Evolutionary conservation across 2,329 filamentous ascomycete species (phyloP).

Genomic region (Neurospora sp.): DNA sequence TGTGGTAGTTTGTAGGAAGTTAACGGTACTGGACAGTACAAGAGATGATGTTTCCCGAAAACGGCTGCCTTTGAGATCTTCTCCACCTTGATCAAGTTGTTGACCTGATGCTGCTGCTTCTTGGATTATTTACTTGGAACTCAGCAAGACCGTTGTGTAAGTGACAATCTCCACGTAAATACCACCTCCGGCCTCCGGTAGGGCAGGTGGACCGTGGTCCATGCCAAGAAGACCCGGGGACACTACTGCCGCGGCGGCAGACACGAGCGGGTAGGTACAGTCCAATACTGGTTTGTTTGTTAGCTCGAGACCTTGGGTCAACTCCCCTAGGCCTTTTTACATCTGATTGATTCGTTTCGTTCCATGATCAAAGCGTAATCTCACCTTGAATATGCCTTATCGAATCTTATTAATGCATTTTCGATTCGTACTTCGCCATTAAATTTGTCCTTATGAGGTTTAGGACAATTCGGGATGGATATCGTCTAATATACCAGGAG

Average conservation of each 20-base stretch:
- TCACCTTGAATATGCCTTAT: too few species aligned
- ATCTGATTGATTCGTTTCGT: too few species aligned
- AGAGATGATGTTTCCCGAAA: not conserved
- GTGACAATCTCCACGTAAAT: not conserved
- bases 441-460: too few species aligned
- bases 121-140: not conserved
- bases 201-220: not conserved
- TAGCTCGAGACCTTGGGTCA: too few species aligned
- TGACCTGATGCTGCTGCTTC: not conserved
- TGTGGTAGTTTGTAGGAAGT: not conserved
- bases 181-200: not conserved
- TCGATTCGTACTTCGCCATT: too few species aligned
- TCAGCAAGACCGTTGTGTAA: not conserved
- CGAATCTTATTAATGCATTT: too few species aligned
- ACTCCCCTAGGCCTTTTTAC: too few species aligned
- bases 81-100: not conserved
- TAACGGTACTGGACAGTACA: not conserved
- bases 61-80: not conserved
- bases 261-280: not conserved
- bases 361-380: too few species aligned
- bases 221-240: not conserved
- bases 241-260: not conserved
- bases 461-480: too few species aligned
- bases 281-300: too few species aligned
- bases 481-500: too few species aligned